phyloP scores from a whole-genome alignment of 768 basidiomycete genomes.

The Collybia mongolica region DNA sequence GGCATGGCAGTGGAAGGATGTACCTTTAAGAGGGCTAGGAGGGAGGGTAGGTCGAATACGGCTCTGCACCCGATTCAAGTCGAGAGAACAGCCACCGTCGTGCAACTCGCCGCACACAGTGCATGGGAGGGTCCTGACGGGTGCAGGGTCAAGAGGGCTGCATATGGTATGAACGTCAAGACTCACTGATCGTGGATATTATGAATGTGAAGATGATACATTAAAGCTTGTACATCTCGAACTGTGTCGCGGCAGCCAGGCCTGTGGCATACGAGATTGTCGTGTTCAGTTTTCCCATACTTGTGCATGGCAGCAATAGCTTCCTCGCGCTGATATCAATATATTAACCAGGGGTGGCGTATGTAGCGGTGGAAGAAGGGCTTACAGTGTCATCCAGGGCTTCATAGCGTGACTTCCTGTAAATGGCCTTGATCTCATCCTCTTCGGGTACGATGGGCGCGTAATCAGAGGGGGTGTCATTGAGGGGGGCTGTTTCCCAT shows the following conservation, averaged over 20 bases:
- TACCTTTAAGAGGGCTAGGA: conserved; percentile 15
- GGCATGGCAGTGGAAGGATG: neutral
- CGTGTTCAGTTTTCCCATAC: conserved; percentile 23
- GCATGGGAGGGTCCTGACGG: conserved; percentile 18
- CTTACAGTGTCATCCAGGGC: conserved; percentile 40
- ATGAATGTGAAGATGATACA: conserved; percentile 57
- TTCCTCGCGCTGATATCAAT: conserved; percentile 31
- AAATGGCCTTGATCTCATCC: conserved; percentile 25
- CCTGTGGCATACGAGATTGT: conserved; percentile 40
- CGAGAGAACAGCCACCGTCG: conserved; percentile 21
- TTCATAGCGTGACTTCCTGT: conserved; percentile 31
- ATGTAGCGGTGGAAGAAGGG: conserved; percentile 7
- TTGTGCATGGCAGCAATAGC: conserved; percentile 27
- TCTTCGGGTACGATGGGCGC: conserved; percentile 14
- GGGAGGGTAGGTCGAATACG: conserved; percentile 7
- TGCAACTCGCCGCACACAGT: conserved; percentile 18
- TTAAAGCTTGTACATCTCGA: conserved; percentile 39
- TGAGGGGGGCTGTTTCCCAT: conserved; percentile 14
- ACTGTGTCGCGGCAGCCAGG: conserved; percentile 45
- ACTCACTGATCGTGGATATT: conserved; percentile 45
- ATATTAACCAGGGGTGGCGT: neutral
- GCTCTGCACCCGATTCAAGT: neutral
- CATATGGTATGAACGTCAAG: conserved; percentile 1
- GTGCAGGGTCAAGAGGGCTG: conserved; percentile 1
- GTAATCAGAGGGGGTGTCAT: conserved; percentile 7